Conservation (phyloP, 805 yeast species). For the Candida yuanshanica region DNA sequence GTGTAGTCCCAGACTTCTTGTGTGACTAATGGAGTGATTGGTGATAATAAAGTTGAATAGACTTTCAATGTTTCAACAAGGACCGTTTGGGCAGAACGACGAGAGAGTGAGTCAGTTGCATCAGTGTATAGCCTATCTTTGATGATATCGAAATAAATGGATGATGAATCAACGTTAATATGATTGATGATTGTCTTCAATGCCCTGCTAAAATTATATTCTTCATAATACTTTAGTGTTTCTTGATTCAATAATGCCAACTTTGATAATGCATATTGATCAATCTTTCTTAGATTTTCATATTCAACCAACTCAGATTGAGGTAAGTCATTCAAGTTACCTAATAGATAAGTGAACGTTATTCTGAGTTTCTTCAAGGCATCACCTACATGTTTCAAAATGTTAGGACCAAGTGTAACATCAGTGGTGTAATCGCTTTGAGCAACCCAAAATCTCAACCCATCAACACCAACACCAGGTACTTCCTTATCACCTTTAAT, state of each 20-base stretch:
- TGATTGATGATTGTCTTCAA: slow-evolving; percentile 64
- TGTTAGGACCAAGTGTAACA: slow-evolving; percentile 64
- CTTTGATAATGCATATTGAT: slow-evolving; percentile 56
- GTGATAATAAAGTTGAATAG: slow-evolving; percentile 66
- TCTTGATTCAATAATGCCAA: slow-evolving; percentile 41
- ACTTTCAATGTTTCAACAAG: slow-evolving; percentile 51
- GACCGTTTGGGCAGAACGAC: slow-evolving; percentile 62
- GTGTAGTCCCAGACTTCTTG: slow-evolving; percentile 84
- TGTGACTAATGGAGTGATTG: slow-evolving; percentile 75
- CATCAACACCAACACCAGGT: slow-evolving; percentile 76
- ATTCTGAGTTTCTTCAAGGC: slow-evolving; percentile 75
- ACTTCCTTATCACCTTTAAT: slow-evolving; percentile 51
- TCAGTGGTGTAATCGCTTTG: slow-evolving; percentile 83
- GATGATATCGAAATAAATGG: slow-evolving; percentile 78
- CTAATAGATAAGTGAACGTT: slow-evolving; percentile 75
- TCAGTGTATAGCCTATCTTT: slow-evolving; percentile 87
- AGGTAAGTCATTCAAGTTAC: slow-evolving; percentile 54
- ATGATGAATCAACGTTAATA: slow-evolving; percentile 69
- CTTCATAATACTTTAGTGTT: slow-evolving; percentile 41
- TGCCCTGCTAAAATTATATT: slow-evolving; percentile 63
- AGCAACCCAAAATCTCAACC: slow-evolving; percentile 85
- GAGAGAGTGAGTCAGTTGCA: slow-evolving; percentile 34
- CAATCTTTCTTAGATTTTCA: slow-evolving; percentile 41
- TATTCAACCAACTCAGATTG: slow-evolving; percentile 31
- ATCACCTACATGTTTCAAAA: slow-evolving; percentile 72